Evolutionary conservation across 148 eudicot genomes (phyloP), one percentile per base, ranked within the genome.

Genomic region (Rhododendron griersonianum): DNA sequence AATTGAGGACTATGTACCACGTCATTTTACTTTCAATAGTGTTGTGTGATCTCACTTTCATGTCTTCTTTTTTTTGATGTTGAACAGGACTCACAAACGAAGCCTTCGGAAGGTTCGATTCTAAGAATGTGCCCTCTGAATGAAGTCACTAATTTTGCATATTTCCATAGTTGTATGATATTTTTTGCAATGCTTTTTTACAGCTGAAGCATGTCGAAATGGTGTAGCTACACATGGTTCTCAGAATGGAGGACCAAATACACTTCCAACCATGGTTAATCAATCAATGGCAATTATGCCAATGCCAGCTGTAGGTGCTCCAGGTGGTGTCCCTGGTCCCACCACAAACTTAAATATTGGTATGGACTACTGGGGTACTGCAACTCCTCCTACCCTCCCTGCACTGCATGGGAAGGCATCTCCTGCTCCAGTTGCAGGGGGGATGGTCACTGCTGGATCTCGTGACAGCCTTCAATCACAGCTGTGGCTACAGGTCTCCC

Each of bases 331-430:
- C 84, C 86, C 95, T 57, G 95, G 98, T 57, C 99, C 99, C 81
- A 90, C 98, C 51, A 98, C 99, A 28, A 98, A 95, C 89, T 87
- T 98, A 86, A 95, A 98, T 88, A 98, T 95, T 79, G 98, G 99
- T 74, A 95, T 95, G 99, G 99, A 98, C 84, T 95, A 95, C 84
- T 98, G 99, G 99, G 95, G 94, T 53, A 81, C 90, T 83, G 89
- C 95, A 77, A 87, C 92, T 82, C 61, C 94, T 59, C 84, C 99
- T 82, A 85, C 95, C 15, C 85, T 93, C 59, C 96, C 93, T 81
- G 92, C 93, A 69, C 88, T 93, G 87, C 94, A 82, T 77, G 96
- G 96, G 61, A 94, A 94, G 88, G 91, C 91, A 78, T 63, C 96
- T 82, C 87, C 95, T 89, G 80, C 95, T 89, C 88, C 95, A 47